These are phyloP conservation scores for Lagerstroemia speciosa DNA, from an alignment of 345 rosid species.

Conservation along the genomic window DNA sequence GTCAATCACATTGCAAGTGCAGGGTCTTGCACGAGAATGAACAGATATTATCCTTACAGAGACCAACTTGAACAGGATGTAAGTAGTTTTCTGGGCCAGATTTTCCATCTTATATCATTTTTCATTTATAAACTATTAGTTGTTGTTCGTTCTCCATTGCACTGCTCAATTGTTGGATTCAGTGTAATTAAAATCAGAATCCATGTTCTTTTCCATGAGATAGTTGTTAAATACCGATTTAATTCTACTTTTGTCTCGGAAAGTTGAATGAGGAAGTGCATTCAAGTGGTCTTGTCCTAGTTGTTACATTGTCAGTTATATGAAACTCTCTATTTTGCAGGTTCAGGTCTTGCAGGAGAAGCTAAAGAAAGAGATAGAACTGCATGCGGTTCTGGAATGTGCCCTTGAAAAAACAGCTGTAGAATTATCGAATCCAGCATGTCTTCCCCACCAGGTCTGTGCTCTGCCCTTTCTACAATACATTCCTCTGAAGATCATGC, in stretches of 20 bases:
- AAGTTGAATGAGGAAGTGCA: too few relatives aligned
- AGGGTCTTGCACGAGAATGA: slow-evolving; percentile 21
- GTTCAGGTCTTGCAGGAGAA: slow-evolving; percentile 55
- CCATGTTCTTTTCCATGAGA: too few relatives aligned
- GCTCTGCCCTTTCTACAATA: neutral
- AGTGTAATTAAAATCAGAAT: neutral
- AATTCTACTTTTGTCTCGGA: neutral
- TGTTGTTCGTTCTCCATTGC: neutral
- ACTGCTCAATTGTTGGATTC: neutral
- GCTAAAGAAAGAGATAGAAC: slow-evolving; percentile 60
- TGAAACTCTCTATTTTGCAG: slow-evolving; percentile 24
- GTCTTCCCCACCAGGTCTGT: slow-evolving; percentile 51
- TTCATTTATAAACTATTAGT: neutral
- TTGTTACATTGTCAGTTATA: neutral
- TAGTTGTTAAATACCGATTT: neutral
- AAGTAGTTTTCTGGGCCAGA: slow-evolving; percentile 17
- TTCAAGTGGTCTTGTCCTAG: too few relatives aligned
- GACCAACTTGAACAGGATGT: slow-evolving; percentile 79
- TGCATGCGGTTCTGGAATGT: slow-evolving; percentile 49
- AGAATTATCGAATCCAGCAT: slow-evolving; percentile 32
- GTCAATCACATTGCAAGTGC: slow-evolving; percentile 24
- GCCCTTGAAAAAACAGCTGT: slow-evolving; percentile 44
- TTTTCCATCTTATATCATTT: slow-evolving; percentile 4
- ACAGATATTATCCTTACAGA: slow-evolving; percentile 37
- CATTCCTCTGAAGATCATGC: neutral